Conservation (phyloP, 208 protist genomes). For the Wallacemonas sp. region DNA sequence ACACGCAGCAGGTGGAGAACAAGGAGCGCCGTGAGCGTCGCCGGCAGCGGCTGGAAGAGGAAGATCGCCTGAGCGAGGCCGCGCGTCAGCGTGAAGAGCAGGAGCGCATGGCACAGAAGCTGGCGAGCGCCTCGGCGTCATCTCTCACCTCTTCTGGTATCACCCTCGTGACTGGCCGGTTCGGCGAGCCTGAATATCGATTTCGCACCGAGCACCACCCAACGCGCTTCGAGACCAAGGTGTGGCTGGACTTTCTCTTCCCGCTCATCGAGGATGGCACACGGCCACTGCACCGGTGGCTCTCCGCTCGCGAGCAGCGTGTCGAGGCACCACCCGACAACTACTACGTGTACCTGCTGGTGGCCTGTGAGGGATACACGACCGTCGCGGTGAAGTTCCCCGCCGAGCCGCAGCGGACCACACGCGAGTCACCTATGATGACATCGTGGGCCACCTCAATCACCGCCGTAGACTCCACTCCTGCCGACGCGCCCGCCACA, state of each 20-base stretch:
- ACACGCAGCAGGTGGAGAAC: conserved; percentile 62
- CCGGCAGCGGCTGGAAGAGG: conserved; percentile 52
- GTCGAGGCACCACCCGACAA: conserved; percentile 57
- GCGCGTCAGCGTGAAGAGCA: conserved; percentile 38
- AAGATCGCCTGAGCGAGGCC: conserved; percentile 51
- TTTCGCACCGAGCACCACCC: conserved; percentile 60
- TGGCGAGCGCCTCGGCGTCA: conserved; percentile 1
- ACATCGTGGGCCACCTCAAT: conserved; percentile 4
- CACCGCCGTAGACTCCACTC: background rate
- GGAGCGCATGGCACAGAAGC: conserved; percentile 19
- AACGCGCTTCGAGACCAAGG: conserved; percentile 58
- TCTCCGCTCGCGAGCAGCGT: conserved; percentile 76
- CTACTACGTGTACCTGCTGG: conserved; percentile 72
- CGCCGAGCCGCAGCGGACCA: conserved; percentile 20
- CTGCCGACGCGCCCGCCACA: too few relatives aligned
- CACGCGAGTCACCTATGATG: conserved; percentile 5
- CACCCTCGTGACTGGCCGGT: conserved; percentile 19
- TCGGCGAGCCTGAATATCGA: conserved; percentile 55
- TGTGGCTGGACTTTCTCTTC: conserved; percentile 80
- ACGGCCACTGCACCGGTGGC: conserved; percentile 79
- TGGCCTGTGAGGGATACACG: conserved; percentile 86
- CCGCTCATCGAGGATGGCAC: conserved; percentile 47
- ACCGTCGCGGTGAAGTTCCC: conserved; percentile 83
- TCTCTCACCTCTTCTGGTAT: background rate
- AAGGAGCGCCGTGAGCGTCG: conserved; percentile 50